These are phyloP conservation scores for Arabis hirsuta DNA, from an alignment of 345 rosid genomes.

Conservation along the genomic window DNA sequence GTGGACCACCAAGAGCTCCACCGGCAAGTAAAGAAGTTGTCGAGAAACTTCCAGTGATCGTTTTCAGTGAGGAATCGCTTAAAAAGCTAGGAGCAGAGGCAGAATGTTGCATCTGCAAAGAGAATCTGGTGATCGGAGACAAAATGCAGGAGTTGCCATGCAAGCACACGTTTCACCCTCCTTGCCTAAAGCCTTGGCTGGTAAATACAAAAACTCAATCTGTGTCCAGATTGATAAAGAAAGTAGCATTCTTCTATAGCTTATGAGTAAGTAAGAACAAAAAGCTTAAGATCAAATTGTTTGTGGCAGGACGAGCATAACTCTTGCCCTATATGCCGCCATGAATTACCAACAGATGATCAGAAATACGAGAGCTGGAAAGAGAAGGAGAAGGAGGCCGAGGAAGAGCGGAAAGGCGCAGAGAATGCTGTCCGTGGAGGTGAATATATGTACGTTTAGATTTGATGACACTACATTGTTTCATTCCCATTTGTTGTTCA, in stretches of 20 bases:
- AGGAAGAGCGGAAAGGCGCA: constrained; percentile 92
- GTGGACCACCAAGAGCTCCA: constrained; percentile 71
- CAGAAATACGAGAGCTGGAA: constrained; percentile 93
- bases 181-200: constrained; percentile 99
- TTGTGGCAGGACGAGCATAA: constrained; percentile 83
- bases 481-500: constrained; percentile 5
- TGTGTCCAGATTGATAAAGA: not conserved
- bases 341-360: constrained; percentile 89
- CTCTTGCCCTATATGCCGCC: constrained; percentile 95
- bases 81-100: constrained; percentile 64
- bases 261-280: not conserved
- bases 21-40: constrained; percentile 96
- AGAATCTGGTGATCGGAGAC: constrained; percentile 69
- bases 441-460: constrained; percentile 88
- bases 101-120: constrained; percentile 93
- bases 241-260: not conserved
- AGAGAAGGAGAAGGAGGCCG: constrained; percentile 85
- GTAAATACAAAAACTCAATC: constrained; percentile 45
- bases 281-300: not conserved
- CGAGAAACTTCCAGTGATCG: constrained; percentile 79
- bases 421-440: constrained; percentile 91
- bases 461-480: constrained; percentile 3
- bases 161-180: constrained; percentile 92
- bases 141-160: constrained; percentile 96
- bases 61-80: constrained; percentile 65